Evolutionary conservation across 2,329 filamentous ascomycete genomes (phyloP), one percentile per base, ranked within the genome.

Genomic region (Clarireedia sp.): DNA sequence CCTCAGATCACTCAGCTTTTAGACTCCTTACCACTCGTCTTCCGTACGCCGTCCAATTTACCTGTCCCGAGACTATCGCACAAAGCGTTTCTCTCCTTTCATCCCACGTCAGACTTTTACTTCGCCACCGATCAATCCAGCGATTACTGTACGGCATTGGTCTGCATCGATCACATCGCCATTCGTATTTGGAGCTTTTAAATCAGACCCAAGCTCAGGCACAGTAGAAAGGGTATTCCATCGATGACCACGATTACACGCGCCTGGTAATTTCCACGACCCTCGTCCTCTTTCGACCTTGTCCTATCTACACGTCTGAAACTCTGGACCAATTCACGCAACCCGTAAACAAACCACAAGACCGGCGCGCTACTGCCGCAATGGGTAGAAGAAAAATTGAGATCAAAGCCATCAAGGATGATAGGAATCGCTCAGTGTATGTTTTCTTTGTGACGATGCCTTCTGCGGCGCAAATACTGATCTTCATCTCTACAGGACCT

Each of bases 331-430:
- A 62, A 65, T 64, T 64, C 62, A 62, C 55, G 60, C 59, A 62
- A 55, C 33, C 60, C 41, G 59, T 58, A 33, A 51, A 59, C 54
- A 60, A 58, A 57, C 63, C 62, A 56, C 64, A 66, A 57, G 58
- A 59, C 62, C 63, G 61, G 64, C 66, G 64, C 66, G 60, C 65
- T 63, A 14, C 37, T 49, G 65, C 65, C 68, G 74, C 60, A 53
- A 99, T 99, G 94, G 94, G 94, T 72, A 86, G 94, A 73, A 85
- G 94, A 81, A 99, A 99, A 83, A 99, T 99, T 71, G 94, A 97
- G 78, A 97, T 99, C 79, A 96, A 96, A 76, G 90, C 92, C 66
- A 97, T 97, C 80, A 96, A 96, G 75, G 91, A 96, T 83, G 91
- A 96, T 74, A 85, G 91, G 68, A 96, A 96, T 71, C 90, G 91